Evolutionary conservation across 371 early-diverging fungal species (phyloP), one percentile per base, ranked within the genome.

Genomic region (Paraphysoderma sedebokerense): DNA sequence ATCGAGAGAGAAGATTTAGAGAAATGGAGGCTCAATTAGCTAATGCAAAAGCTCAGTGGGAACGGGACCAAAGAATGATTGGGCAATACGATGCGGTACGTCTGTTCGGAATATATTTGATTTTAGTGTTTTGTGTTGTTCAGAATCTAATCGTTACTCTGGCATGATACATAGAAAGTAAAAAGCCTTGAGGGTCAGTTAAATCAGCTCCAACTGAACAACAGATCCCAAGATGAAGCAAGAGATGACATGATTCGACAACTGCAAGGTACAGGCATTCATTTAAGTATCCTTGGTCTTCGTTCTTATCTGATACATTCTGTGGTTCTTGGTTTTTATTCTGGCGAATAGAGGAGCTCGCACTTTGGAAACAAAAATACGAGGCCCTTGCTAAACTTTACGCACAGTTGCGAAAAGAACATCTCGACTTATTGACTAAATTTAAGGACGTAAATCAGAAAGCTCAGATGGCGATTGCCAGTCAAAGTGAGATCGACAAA

Each of bases 351-450:
- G 66, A 67, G 22, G 71, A 70, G 49, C 38, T 85, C 26, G 75
- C 77, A 48, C 77, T 82, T 62, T 87, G 85, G 83, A 87, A 84
- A 67, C 77, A 79, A 54, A 91, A 87, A 60, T 88, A 87, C 52
- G 89, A 88, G 54, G 82, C 84, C 8, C 61, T 91, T 9, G 87
- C 91, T n/a, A 87, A 87, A 53, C 65, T 93, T 27, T 97, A 97
- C 57, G 84, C 92, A 13, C 87, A 91, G 58, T 68, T 97, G 38
- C 79, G 97, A 46, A 89, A 92, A 59, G 93, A 92, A 53, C 93
- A 97, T 62, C 67, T 97, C 50, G 95, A 90, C 31, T 64, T 95
- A 31, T 63, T 95, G 53, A 76, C 73, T 48, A 87, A 87, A 62
- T 90, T 81, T 50, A 70, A 68, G 50, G 55, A 62, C 0, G 50